Percentiles rank a stretch among this genome's conserved stretches.
These are phyloP conservation scores for Colletotrichum sp. DNA, from an alignment of 2,329 filamentous ascomycete genomes.

Conservation along the genomic window DNA sequence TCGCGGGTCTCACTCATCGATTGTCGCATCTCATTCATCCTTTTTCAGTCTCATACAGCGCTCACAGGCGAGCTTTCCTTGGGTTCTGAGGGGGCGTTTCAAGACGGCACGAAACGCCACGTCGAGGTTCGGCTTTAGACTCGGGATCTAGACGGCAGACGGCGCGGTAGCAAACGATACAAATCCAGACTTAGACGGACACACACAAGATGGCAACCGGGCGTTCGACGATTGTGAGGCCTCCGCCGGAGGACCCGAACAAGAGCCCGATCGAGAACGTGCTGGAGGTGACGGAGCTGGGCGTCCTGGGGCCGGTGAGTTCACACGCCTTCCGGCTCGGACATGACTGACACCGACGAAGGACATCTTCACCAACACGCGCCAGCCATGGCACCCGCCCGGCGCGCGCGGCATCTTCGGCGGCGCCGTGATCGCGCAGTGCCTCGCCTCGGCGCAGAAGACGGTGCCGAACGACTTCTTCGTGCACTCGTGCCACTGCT, in stretches of 20 bases:
- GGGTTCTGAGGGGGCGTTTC: not conserved
- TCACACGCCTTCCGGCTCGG: too few relatives aligned
- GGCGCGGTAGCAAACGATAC: not conserved
- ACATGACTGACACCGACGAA: slow-evolving; percentile 32
- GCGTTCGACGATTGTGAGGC: slow-evolving; percentile 70
- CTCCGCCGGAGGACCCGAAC: slow-evolving; percentile 73
- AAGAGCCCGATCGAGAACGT: slow-evolving; percentile 89
- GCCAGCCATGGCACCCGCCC: slow-evolving; percentile 88
- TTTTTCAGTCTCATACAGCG: not conserved
- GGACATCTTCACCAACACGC: slow-evolving; percentile 95
- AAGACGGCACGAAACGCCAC: not conserved
- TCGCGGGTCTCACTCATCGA: not conserved
- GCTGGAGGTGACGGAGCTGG: slow-evolving; percentile 82
- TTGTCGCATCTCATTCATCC: not conserved
- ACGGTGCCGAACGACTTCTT: slow-evolving; percentile 84
- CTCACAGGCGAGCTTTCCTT: not conserved
- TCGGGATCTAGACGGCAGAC: not conserved
- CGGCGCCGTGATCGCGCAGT: slow-evolving; percentile 92
- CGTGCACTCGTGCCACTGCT: slow-evolving; percentile 98
- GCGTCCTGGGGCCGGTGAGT: slow-evolving; percentile 74
- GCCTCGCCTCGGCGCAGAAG: slow-evolving; percentile 82
- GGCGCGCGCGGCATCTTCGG: slow-evolving; percentile 94
- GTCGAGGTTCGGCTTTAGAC: not conserved
- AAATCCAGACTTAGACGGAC: not conserved
- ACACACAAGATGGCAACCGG: slow-evolving; percentile 18